These are phyloP conservation scores for Thelephora aurantiotincta DNA, from an alignment of 768 basidiomycete genomes.

Conservation along the genomic window DNA sequence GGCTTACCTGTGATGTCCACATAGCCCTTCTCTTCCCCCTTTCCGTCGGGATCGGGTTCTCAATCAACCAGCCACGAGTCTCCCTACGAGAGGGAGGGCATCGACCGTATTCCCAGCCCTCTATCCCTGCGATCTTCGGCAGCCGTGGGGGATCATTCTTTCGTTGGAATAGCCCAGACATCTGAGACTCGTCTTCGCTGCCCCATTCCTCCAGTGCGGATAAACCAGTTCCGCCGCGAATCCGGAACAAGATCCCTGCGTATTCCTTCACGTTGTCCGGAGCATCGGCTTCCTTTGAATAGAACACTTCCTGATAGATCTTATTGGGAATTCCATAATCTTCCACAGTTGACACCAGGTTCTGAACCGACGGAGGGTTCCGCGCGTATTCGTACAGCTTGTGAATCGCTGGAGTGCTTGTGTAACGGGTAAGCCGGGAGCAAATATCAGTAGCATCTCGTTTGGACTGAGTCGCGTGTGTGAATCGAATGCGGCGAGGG, in stretches of 20 bases:
- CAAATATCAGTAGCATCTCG: no score
- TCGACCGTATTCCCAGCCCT: constrained; percentile 75
- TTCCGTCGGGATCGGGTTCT: constrained; percentile 12
- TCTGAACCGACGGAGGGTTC: constrained; percentile 35
- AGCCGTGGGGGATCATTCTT: not conserved
- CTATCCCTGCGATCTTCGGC: constrained; percentile 19
- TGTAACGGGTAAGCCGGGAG: no score
- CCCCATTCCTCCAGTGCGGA: constrained; percentile 49
- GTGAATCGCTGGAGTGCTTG: no score
- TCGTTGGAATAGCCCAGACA: not conserved
- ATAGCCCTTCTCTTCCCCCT: constrained; percentile 10
- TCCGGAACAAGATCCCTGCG: constrained; percentile 59
- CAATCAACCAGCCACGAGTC: constrained; percentile 38
- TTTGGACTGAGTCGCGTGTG: not conserved
- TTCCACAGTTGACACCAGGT: constrained; percentile 31
- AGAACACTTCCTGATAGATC: constrained; percentile 69
- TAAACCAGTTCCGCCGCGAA: constrained; percentile 52
- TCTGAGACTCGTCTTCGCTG: not conserved
- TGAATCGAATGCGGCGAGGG: not conserved
- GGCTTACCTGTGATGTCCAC: constrained; percentile 38
- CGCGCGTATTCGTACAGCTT: constrained; percentile 29
- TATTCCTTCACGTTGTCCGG: constrained; percentile 61
- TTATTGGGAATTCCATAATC: constrained; percentile 36
- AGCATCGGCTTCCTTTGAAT: constrained; percentile 57
- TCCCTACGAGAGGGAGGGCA: constrained; percentile 48